phyloP scores from a whole-genome alignment of 2,329 filamentous ascomycete species.

The Hypoxylon sp. region DNA sequence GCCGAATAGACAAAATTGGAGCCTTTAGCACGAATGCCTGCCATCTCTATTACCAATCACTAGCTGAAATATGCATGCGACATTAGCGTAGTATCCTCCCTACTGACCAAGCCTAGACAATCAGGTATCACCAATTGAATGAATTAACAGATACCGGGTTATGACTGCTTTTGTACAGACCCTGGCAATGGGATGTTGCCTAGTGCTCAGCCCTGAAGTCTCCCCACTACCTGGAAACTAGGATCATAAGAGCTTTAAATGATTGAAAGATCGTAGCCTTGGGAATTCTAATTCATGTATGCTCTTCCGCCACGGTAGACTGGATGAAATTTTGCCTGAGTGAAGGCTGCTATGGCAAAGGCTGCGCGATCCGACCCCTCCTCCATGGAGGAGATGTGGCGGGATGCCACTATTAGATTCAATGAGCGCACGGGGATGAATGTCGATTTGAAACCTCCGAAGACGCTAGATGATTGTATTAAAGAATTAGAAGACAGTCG shows the following conservation, averaged over 20 bases:
- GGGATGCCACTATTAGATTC: slow-evolving; percentile 15
- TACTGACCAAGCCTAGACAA: background rate
- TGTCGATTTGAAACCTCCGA: slow-evolving; percentile 22
- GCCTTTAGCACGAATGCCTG: too few relatives aligned
- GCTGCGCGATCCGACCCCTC: slow-evolving; percentile 3
- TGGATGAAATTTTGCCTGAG: background rate
- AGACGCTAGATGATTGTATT: slow-evolving; percentile 24
- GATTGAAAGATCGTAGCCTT: background rate
- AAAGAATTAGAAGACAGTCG: slow-evolving; percentile 11
- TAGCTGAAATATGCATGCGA: background rate
- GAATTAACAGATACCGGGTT: background rate
- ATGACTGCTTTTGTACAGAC: background rate
- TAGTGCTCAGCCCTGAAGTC: background rate
- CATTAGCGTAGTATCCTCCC: background rate
- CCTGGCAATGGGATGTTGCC: background rate
- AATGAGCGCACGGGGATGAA: slow-evolving; percentile 16
- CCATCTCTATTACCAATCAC: background rate
- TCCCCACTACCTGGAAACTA: background rate
- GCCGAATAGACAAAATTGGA: too few relatives aligned
- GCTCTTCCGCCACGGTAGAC: background rate
- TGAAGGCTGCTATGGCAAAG: slow-evolving; percentile 1
- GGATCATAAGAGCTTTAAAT: background rate
- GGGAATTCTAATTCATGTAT: too few relatives aligned
- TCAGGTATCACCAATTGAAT: background rate
- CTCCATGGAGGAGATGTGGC: slow-evolving; percentile 32